Evolutionary conservation across 495 filamentous ascomycete species (phyloP).

Genomic region (Paragyromitra xinjiangensis): DNA sequence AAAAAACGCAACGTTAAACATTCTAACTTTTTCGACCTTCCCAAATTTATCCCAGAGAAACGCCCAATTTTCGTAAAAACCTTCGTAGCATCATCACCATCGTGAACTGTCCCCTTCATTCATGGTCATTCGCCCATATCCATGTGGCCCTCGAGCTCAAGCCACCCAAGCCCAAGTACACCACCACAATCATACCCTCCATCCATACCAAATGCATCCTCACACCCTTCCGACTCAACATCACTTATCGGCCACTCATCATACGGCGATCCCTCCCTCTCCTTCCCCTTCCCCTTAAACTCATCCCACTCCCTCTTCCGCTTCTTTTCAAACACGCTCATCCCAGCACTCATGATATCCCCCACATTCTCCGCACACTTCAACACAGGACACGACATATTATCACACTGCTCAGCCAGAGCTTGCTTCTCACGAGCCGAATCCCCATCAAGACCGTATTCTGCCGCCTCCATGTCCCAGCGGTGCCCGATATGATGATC

Average conservation of each 20-base stretch:
- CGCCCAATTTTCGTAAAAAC: slow-evolving; percentile 9
- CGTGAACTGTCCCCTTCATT: not conserved
- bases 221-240: slow-evolving; percentile 6
- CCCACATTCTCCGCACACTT: slow-evolving; percentile 14
- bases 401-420: slow-evolving; percentile 12
- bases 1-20: slow-evolving; percentile 15
- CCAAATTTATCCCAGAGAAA: slow-evolving; percentile 8
- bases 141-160: slow-evolving; percentile 1
- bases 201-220: slow-evolving; percentile 23
- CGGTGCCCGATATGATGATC: slow-evolving; percentile 20
- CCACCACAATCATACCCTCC: slow-evolving; percentile 17
- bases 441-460: slow-evolving; percentile 14
- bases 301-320: slow-evolving; percentile 33
- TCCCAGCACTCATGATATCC: slow-evolving; percentile 28
- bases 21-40: slow-evolving; percentile 10
- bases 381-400: slow-evolving; percentile 21
- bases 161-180: not conserved
- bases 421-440: slow-evolving; percentile 28
- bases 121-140: not conserved
- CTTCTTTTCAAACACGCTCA: slow-evolving; percentile 28
- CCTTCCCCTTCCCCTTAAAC: slow-evolving; percentile 30
- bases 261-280: slow-evolving; percentile 8
- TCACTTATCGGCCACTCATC: slow-evolving; percentile 1
- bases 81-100: slow-evolving; percentile 6
- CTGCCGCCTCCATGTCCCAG: slow-evolving; percentile 27